Base-by-base conservation (phyloP, 176 grass and related monocot genomes). In the Triticum urartu region DNA sequence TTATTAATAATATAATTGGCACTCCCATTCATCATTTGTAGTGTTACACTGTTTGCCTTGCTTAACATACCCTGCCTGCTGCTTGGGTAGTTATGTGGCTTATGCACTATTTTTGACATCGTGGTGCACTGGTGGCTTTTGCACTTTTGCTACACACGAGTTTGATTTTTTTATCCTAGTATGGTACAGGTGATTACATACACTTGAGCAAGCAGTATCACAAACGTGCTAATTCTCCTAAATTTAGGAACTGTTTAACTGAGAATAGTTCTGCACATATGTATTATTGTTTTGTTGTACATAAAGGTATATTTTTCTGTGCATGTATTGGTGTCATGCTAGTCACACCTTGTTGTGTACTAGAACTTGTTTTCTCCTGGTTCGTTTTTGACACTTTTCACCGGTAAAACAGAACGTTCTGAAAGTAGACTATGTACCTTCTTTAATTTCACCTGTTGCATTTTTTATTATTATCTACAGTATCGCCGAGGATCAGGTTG, bases 401-500 rank as follows among this genome's bases (percentile, higher is more conserved):
- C 67, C 82, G 70, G 64, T 72, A 81, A 81, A 15, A 84, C 79
- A 6, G 5, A 81, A 34, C 22, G 24, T 45, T 33, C 59, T 50
- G 69, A 3, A 17, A 61, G 28, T 71, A 58, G 88, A 75, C 70
- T 24, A 24, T 12, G 28, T 73, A 12, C 63, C 86, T 64, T 80
- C 28, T 76, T 80, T 76, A 70, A 64, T 81, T 87, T 71, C 56
- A 72, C 36, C 18, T 7, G 36, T 65, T 84, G 12, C 20, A 65
- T 42, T 69, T 78, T 78, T 65, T 89, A 58, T 86, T 78, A 85
- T 81, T 28, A 34, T 21, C 14, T 86, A 68, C 94, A 99, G 97
- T 81, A 90, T 91, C 14, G 97, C 97, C 3, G 97, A 99, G 83
- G 92, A 99, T 97, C 91, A 97, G 87, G 92, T 99, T 67, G 82